Evolutionary conservation across 148 eudicot species (phyloP).

Genomic region (Rhododendron ferrugineum): DNA sequence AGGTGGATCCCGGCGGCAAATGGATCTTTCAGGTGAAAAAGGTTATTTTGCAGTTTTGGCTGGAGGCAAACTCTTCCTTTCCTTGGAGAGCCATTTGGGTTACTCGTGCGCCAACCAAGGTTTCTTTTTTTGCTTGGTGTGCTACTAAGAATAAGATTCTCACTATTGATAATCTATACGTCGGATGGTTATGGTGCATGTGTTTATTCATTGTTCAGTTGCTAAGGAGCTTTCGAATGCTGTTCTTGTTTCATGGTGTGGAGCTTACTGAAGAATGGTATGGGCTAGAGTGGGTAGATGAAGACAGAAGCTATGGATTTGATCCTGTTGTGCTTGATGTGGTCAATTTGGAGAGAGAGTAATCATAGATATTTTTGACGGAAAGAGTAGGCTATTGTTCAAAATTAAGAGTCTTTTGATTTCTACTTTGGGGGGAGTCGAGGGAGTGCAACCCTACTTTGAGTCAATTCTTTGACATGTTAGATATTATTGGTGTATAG

Average conservation of each 20-base stretch:
- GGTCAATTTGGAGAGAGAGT: not conserved
- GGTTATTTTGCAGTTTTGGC: not conserved
- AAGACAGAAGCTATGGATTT: too few species aligned
- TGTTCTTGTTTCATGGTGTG: not conserved
- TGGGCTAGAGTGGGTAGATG: not conserved
- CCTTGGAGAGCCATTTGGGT: not conserved
- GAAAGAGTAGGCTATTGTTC: not conserved
- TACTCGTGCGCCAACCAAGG: not conserved
- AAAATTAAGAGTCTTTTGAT: not conserved
- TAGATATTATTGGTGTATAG: not conserved
- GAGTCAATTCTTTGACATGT: not conserved
- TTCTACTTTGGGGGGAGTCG: not conserved
- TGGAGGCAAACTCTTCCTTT: not conserved
- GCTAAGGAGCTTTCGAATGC: not conserved
- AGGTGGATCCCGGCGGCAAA: not conserved
- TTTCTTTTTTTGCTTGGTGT: not conserved
- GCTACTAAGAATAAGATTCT: not conserved
- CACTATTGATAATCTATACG: too few species aligned
- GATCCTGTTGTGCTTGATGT: not conserved
- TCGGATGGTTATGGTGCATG: not conserved
- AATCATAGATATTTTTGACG: not conserved
- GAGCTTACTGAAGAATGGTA: not conserved
- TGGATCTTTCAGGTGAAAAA: not conserved
- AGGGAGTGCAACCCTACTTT: not conserved
- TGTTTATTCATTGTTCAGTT: not conserved